Percentiles rank a stretch among this genome's conserved stretches.
Evolutionary conservation across 2,329 filamentous ascomycete genomes (phyloP).

Genomic region (Cordyceps sp.): DNA sequence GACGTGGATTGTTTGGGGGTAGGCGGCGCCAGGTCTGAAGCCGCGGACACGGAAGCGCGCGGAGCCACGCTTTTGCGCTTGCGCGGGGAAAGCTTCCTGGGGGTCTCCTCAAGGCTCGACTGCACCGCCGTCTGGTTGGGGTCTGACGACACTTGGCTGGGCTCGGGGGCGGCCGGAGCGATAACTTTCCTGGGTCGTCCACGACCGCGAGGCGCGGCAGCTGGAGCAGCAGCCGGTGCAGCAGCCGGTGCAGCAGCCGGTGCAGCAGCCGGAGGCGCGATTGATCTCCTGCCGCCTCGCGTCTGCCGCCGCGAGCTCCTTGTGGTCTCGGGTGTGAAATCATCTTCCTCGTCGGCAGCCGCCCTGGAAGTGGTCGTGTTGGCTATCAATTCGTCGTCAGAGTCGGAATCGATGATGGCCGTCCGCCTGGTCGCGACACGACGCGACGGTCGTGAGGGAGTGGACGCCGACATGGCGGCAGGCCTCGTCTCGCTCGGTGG

Average conservation of each 20-base stretch:
- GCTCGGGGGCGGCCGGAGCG: background rate
- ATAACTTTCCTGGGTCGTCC: constrained; percentile 25
- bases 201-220: constrained; percentile 24
- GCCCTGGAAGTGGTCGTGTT: constrained; percentile 26
- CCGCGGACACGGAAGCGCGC: constrained; percentile 20
- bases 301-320: constrained; percentile 37
- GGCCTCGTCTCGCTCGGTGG: too few species aligned
- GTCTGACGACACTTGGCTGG: constrained; percentile 7
- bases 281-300: constrained; percentile 23
- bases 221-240: constrained; percentile 18
- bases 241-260: background rate
- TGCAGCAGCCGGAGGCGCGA: constrained; percentile 13
- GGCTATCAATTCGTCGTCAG: constrained; percentile 48
- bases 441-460: constrained; percentile 20
- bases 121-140: constrained; percentile 15
- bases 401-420: constrained; percentile 60
- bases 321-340: constrained; percentile 61
- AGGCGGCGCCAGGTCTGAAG: constrained; percentile 21
- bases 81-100: constrained; percentile 32
- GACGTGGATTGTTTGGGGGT: constrained; percentile 37
- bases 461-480: constrained; percentile 13
- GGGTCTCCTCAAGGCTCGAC: constrained; percentile 14
- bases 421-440: constrained; percentile 45
- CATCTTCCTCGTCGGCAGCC: constrained; percentile 51
- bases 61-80: constrained; percentile 49